Conservation (phyloP, 345 rosid genomes). For the Schrenkiella parvula region DNA sequence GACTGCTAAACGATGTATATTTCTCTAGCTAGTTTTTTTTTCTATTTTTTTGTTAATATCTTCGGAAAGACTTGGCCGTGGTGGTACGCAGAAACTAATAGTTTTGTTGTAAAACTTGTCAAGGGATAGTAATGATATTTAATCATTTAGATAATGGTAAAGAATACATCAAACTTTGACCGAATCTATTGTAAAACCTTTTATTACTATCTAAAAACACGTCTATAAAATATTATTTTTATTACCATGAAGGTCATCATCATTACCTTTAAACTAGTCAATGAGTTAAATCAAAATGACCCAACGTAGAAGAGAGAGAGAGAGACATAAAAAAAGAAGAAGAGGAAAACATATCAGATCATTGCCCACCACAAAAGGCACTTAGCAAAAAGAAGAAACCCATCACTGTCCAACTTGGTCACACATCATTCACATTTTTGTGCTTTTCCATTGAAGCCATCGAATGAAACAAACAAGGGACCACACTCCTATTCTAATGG, state of each 20-base stretch:
- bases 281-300: conserved; percentile 11
- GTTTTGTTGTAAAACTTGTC: too few species aligned
- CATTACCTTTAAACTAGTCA: conserved; percentile 30
- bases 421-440: conserved; percentile 33
- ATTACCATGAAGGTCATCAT: conserved; percentile 15
- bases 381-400: conserved; percentile 21
- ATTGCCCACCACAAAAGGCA: conserved; percentile 30
- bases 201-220: neutral
- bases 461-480: conserved; percentile 32
- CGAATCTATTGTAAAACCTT: neutral
- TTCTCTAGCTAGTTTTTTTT: neutral
- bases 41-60: neutral
- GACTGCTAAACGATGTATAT: neutral
- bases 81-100: neutral
- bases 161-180: conserved; percentile 14
- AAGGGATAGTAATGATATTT: too few species aligned
- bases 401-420: conserved; percentile 30
- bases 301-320: neutral
- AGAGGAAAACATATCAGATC: neutral
- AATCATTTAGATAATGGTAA: neutral
- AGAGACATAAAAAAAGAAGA: neutral
- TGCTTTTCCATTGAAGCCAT: conserved; percentile 27
- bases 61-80: neutral
- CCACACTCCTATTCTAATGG: conserved; percentile 21
- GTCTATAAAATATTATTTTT: neutral